These are phyloP conservation scores for Cucurbita argyrosperma DNA, from an alignment of 306 rosid genomes.

Conservation along the genomic window DNA sequence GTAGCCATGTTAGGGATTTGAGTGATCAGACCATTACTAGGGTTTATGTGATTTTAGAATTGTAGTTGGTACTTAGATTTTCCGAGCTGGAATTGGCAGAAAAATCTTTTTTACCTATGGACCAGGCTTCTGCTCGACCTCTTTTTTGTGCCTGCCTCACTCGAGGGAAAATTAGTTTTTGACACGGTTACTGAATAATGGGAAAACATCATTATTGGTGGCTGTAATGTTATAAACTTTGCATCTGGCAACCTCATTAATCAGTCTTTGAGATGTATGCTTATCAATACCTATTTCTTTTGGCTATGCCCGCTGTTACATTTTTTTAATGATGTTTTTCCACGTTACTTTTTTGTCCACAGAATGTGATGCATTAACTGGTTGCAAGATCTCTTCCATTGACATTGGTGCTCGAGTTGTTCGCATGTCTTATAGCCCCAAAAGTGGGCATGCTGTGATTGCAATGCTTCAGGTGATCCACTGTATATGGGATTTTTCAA, in stretches of 20 bases:
- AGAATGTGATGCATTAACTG: constrained; percentile 93
- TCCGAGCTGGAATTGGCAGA: neutral
- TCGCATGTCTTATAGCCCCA: constrained; percentile 86
- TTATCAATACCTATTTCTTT: neutral
- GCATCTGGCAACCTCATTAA: neutral
- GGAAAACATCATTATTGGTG: neutral
- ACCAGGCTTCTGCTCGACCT: neutral
- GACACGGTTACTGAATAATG: neutral
- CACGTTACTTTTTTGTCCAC: constrained; percentile 6
- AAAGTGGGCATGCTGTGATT: constrained; percentile 75
- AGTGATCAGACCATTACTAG: neutral
- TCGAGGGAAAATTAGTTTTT: neutral
- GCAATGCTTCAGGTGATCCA: constrained; percentile 68
- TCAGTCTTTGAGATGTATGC: neutral
- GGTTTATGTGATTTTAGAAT: neutral
- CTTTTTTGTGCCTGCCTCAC: neutral
- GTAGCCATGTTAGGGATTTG: neutral
- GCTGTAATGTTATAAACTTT: neutral
- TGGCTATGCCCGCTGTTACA: neutral
- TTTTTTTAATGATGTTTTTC: neutral
- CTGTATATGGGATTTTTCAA: neutral
- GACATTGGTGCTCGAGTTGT: constrained; percentile 85
- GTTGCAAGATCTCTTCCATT: constrained; percentile 79
- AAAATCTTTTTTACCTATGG: neutral
- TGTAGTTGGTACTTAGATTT: neutral